Conservation (phyloP, 257 asterid species). For the Ajuga chamaepitys region DNA sequence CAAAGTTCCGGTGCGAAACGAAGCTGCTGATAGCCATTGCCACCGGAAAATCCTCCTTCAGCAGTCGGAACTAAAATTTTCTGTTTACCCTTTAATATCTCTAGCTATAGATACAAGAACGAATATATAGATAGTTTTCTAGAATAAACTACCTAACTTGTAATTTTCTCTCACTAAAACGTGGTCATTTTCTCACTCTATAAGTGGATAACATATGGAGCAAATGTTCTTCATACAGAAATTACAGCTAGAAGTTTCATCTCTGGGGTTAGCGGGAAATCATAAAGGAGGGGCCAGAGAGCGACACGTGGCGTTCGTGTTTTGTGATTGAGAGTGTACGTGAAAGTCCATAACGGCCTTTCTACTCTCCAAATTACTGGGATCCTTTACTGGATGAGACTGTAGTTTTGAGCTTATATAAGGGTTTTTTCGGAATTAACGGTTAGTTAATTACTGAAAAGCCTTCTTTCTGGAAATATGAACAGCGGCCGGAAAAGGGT, state of each 20-base stretch:
- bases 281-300: slow-evolving; percentile 20
- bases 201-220: slow-evolving; percentile 29
- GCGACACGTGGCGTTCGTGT: slow-evolving; percentile 31
- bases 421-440: background rate
- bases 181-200: slow-evolving; percentile 19
- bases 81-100: background rate
- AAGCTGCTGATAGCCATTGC: slow-evolving; percentile 76
- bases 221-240: slow-evolving; percentile 18
- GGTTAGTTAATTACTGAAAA: background rate
- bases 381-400: background rate
- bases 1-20: slow-evolving; percentile 70
- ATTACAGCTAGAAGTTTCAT: background rate
- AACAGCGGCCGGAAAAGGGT: background rate
- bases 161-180: slow-evolving; percentile 18
- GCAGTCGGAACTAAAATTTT: background rate
- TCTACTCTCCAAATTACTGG: background rate
- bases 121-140: background rate
- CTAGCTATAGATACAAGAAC: background rate
- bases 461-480: background rate
- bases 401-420: background rate
- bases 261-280: slow-evolving; percentile 35
- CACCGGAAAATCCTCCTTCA: slow-evolving; percentile 25
- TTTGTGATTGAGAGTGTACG: background rate
- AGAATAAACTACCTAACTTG: background rate
- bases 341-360: slow-evolving; percentile 6